Evolutionary conservation across 1,284 basidiomycete species (phyloP).

Genomic region (Austroboletus olivaceoglutinosus): DNA sequence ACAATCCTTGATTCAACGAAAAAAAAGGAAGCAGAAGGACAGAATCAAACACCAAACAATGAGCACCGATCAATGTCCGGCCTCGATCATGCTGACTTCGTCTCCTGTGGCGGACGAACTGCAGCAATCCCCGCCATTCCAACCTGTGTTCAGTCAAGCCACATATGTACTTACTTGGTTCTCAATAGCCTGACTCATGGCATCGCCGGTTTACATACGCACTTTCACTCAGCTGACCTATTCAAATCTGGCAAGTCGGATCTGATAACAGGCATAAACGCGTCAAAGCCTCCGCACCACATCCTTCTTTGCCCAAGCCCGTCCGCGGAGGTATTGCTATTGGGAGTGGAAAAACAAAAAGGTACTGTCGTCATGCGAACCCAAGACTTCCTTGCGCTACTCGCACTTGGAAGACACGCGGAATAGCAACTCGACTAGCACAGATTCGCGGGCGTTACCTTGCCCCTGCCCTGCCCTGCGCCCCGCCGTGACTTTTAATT

Average conservation of each 20-base stretch:
- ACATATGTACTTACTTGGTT: not conserved
- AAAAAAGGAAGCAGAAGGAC: not conserved
- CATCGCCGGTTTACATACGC: conserved; percentile 5
- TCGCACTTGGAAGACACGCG: conserved; percentile 7
- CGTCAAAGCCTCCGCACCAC: not conserved
- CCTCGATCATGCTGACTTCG: conserved; percentile 5
- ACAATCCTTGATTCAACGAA: not conserved
- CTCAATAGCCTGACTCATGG: not conserved
- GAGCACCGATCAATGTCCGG: conserved; percentile 2
- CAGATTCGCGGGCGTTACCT: not conserved
- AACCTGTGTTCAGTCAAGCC: not conserved
- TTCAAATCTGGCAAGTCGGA: conserved; percentile 16
- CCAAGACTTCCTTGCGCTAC: not conserved
- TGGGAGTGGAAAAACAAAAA: conserved; percentile 1
- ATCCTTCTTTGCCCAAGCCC: not conserved
- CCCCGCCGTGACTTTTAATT: not conserved
- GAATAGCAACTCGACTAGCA: not conserved
- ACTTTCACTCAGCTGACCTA: conserved; percentile 6
- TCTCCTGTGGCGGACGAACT: not conserved
- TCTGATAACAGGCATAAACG: conserved; percentile 8
- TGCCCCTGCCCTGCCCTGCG: not conserved
- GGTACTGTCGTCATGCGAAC: conserved; percentile 19
- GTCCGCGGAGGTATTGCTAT: conserved; percentile 13
- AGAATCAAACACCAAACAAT: not conserved
- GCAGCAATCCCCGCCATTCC: not conserved